Conservation (phyloP, 371 early-diverging fungal species). For the Apophysomyces elegans region DNA sequence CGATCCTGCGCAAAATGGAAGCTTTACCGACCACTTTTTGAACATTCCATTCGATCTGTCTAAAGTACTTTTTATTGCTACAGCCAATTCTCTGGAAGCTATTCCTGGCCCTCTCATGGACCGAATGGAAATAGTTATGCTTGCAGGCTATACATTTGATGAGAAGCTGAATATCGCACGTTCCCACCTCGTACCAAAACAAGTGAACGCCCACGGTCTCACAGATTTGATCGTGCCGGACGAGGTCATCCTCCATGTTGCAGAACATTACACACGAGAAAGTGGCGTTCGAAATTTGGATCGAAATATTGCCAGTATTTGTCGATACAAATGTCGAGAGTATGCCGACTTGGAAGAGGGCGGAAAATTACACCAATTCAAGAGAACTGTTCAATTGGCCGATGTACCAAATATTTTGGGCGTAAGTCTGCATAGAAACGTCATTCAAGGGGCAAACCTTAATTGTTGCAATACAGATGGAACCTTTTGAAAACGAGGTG, state of each 20-base stretch:
- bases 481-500: slow-evolving; percentile 66
- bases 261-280: slow-evolving; percentile 78
- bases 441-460: background rate
- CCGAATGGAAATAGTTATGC: slow-evolving; percentile 84
- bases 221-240: slow-evolving; percentile 49
- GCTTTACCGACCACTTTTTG: slow-evolving; percentile 81
- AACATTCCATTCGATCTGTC: slow-evolving; percentile 85
- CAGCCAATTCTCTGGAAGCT: slow-evolving; percentile 80
- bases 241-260: slow-evolving; percentile 60
- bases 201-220: slow-evolving; percentile 73
- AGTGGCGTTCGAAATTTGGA: slow-evolving; percentile 84
- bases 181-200: slow-evolving; percentile 68
- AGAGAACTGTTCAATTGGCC: slow-evolving; percentile 22
- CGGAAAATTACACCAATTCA: slow-evolving; percentile 17
- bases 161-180: slow-evolving; percentile 72
- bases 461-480: slow-evolving; percentile 34
- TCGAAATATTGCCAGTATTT: slow-evolving; percentile 71
- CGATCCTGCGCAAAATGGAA: slow-evolving; percentile 85
- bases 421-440: slow-evolving; percentile 20
- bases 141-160: slow-evolving; percentile 85
- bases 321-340: slow-evolving; percentile 75
- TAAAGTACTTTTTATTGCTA: slow-evolving; percentile 84
- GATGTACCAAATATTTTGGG: slow-evolving; percentile 69
- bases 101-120: slow-evolving; percentile 83
- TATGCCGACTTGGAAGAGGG: slow-evolving; percentile 52